Base-by-base conservation (phyloP, 768 basidiomycete genomes). In the Auricularia auricula-judae region DNA sequence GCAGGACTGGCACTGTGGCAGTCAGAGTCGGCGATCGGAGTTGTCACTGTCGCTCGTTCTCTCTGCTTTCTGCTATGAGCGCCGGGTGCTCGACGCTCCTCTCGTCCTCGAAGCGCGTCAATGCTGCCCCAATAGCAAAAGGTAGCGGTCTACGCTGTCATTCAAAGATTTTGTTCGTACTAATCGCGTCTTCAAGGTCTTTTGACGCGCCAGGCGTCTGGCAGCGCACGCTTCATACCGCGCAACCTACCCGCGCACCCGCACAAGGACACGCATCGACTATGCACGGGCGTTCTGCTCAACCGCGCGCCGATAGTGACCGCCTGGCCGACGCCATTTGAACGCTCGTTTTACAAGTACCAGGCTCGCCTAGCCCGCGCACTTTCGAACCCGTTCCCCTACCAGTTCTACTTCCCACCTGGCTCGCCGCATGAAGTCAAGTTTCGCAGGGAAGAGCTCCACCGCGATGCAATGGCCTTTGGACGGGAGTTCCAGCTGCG, bases 321-420 rank as follows among this genome's bases (percentile, higher is more conserved):
- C 0, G 85, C 86, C 59, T 82, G 86, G 0, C 87, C 86, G 0
- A 85, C 84, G 0, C 76, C 81, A 1, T 89, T 96, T 70, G 91
- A 95, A 75, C 77, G 80, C 68, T 86, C 91, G 12, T 94, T 89
- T 75, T 87, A 90, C 74, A 79, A 82, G 63, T 95, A 96, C 80
- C 89, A 93, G 72, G 79, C 84, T 8, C 86, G 91, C 53, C 83
- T 98, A 71, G 84, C 86, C 70, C 87, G 91, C 68, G 88, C 93
- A 2, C 77, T 98, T 60, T 88, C 88, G 72, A 91, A 92, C 69
- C 94, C 94, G 0, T 87, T 93, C 73, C 91, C 94, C 18, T 80
- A 84, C 65, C 87, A 93, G 59, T 93, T 96, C 76, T 98, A 95
- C 78, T 96, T 96, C 82, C 93, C 93, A 76, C 86, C 86, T 61